Evolutionary conservation across 2,329 filamentous ascomycete genomes (phyloP).

Genomic region (Ophiostoma piceae): DNA sequence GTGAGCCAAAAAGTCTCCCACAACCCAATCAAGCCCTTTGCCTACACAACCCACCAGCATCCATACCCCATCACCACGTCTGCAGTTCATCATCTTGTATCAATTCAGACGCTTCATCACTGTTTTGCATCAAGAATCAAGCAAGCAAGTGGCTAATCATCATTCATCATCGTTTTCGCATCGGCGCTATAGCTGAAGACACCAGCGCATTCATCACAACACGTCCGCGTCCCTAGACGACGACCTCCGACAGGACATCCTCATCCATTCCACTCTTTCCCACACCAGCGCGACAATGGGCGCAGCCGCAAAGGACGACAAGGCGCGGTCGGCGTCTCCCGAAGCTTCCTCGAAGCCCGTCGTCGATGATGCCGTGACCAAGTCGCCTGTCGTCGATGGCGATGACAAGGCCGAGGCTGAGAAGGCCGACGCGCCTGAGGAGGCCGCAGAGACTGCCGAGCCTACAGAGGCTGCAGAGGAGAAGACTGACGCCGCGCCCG

Average conservation of each 20-base stretch:
- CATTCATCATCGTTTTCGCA: conserved; percentile 3
- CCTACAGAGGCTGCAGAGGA: conserved; percentile 25
- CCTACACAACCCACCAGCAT: conserved; percentile 5
- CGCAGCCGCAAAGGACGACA: conserved; percentile 24
- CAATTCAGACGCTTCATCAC: neutral
- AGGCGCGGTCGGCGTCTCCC: conserved; percentile 17
- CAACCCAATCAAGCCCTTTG: conserved; percentile 13
- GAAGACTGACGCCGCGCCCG: conserved; percentile 21
- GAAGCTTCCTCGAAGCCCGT: conserved; percentile 20
- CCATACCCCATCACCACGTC: conserved; percentile 1
- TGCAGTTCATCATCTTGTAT: neutral
- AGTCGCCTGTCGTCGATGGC: conserved; percentile 34
- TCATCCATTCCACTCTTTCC: neutral
- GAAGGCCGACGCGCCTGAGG: conserved; percentile 29
- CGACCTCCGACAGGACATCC: neutral
- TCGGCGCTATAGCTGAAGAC: conserved; percentile 3
- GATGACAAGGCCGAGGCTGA: conserved; percentile 37
- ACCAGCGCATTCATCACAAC: neutral
- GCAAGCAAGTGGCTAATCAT: conserved; percentile 13
- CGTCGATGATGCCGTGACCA: conserved; percentile 15
- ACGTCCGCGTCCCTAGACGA: neutral
- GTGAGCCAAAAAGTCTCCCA: conserved; percentile 1
- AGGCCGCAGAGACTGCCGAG: conserved; percentile 27
- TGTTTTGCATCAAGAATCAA: conserved; percentile 7
- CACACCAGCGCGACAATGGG: conserved; percentile 21